Percentiles rank a stretch among this genome's conserved stretches.
Evolutionary conservation across 768 basidiomycete genomes (phyloP).

Genomic region (Russula earlei): DNA sequence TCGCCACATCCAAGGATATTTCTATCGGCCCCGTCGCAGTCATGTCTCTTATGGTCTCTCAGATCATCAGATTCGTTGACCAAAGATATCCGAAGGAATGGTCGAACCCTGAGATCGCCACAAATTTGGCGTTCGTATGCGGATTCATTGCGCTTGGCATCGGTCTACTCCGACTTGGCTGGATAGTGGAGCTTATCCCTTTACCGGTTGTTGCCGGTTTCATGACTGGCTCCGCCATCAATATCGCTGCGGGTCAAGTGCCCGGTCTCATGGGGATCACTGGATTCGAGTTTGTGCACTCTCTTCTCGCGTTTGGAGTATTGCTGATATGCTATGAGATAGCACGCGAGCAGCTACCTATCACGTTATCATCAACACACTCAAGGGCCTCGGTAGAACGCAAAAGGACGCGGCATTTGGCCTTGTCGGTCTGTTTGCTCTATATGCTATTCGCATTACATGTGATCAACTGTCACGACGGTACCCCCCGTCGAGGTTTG

Average conservation of each 20-base stretch:
- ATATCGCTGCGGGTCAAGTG: constrained; percentile 79
- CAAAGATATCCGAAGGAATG: constrained; percentile 46
- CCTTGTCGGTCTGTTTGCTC: constrained; percentile 55
- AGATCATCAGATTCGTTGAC: constrained; percentile 66
- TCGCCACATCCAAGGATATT: constrained; percentile 96
- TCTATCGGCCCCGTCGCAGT: constrained; percentile 99
- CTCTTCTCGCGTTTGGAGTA: background rate
- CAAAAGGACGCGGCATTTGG: constrained; percentile 87
- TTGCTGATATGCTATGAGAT: constrained; percentile 4
- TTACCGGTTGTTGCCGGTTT: constrained; percentile 78
- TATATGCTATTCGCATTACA: constrained; percentile 58
- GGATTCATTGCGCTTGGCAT: constrained; percentile 89
- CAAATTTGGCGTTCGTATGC: constrained; percentile 71
- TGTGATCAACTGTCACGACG: constrained; percentile 44
- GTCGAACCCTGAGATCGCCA: constrained; percentile 68
- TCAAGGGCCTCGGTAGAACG: constrained; percentile 69
- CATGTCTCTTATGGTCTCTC: constrained; percentile 84
- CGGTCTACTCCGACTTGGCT: constrained; percentile 82
- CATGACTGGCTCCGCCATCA: constrained; percentile 98
- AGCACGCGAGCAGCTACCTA: constrained; percentile 84
- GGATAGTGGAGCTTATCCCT: constrained; percentile 93
- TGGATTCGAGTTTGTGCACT: constrained; percentile 59
- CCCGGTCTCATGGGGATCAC: constrained; percentile 84
- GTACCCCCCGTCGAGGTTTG: constrained; percentile 56
- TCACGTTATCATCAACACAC: constrained; percentile 83